Evolutionary conservation across 2,329 filamentous ascomycete species (phyloP).

Genomic region (Didymella segeticola): DNA sequence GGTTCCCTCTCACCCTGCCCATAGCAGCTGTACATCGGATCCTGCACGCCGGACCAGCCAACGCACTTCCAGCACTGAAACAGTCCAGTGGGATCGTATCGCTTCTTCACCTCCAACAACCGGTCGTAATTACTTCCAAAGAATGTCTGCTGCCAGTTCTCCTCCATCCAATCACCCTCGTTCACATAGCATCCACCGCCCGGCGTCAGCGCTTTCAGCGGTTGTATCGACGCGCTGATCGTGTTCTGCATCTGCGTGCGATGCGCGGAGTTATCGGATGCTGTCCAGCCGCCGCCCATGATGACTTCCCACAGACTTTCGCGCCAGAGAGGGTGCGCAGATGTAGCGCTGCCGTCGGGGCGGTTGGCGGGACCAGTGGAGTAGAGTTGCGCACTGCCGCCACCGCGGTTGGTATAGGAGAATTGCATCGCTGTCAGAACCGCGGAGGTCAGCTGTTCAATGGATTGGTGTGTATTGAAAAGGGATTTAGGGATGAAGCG

Average conservation of each 20-base stretch:
- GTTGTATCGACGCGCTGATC: slow-evolving; percentile 38
- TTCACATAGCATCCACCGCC: slow-evolving; percentile 48
- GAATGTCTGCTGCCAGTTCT: slow-evolving; percentile 45
- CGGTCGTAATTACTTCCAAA: slow-evolving; percentile 42
- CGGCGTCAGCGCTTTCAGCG: slow-evolving; percentile 43
- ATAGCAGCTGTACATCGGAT: slow-evolving; percentile 44
- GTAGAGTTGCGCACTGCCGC: slow-evolving; percentile 45
- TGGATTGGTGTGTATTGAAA: slow-evolving; percentile 27
- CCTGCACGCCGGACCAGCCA: slow-evolving; percentile 44
- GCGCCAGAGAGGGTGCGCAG: slow-evolving; percentile 43
- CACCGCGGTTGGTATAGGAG: slow-evolving; percentile 33
- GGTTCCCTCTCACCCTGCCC: slow-evolving; percentile 29
- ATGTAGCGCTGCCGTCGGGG: slow-evolving; percentile 40
- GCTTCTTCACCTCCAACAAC: slow-evolving; percentile 37
- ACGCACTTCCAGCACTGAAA: slow-evolving; percentile 50
- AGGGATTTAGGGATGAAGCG: slow-evolving; percentile 43
- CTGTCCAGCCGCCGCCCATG: slow-evolving; percentile 42
- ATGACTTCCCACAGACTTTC: slow-evolving; percentile 45
- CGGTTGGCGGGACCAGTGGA: slow-evolving; percentile 44
- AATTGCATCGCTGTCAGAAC: slow-evolving; percentile 44
- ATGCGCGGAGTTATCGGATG: slow-evolving; percentile 19
- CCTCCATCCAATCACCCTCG: slow-evolving; percentile 46
- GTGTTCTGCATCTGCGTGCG: slow-evolving; percentile 40
- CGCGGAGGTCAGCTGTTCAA: slow-evolving; percentile 38
- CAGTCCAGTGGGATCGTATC: slow-evolving; percentile 39